Evolutionary conservation across 306 rosid genomes (phyloP).

Genomic region (Lathyrus aphaca): DNA sequence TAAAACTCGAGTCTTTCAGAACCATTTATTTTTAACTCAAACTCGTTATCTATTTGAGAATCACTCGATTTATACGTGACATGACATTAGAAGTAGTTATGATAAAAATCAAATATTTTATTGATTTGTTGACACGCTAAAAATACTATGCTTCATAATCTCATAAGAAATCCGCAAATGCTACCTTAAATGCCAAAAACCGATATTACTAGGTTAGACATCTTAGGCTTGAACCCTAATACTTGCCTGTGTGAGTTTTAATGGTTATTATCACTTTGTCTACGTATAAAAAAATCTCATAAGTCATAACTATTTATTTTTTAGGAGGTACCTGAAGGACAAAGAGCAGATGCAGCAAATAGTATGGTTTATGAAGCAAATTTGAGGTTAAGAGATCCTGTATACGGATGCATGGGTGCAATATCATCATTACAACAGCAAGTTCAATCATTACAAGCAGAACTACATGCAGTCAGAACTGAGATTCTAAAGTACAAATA

Average conservation of each 20-base stretch:
- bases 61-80: not conserved
- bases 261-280: too few species aligned
- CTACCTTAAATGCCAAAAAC: too few species aligned
- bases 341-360: constrained; percentile 85
- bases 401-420: constrained; percentile 92
- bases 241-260: too few species aligned
- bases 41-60: not conserved
- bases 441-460: constrained; percentile 65
- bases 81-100: not conserved
- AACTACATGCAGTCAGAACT: constrained; percentile 56
- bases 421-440: constrained; percentile 83
- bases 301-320: not conserved
- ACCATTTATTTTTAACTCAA: too few species aligned
- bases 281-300: not conserved
- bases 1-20: not conserved
- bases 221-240: too few species aligned
- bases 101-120: not conserved
- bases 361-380: constrained; percentile 91
- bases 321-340: constrained; percentile 78
- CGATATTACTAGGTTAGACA: too few species aligned
- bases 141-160: too few species aligned
- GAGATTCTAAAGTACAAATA: constrained; percentile 65
- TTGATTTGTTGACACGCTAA: not conserved
- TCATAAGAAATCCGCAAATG: too few species aligned
- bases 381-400: constrained; percentile 82